Percentiles rank a stretch among this genome's conserved stretches.
Conservation (phyloP, 1,139 yeast genomes). For the Suhomyces bribrorum region DNA sequence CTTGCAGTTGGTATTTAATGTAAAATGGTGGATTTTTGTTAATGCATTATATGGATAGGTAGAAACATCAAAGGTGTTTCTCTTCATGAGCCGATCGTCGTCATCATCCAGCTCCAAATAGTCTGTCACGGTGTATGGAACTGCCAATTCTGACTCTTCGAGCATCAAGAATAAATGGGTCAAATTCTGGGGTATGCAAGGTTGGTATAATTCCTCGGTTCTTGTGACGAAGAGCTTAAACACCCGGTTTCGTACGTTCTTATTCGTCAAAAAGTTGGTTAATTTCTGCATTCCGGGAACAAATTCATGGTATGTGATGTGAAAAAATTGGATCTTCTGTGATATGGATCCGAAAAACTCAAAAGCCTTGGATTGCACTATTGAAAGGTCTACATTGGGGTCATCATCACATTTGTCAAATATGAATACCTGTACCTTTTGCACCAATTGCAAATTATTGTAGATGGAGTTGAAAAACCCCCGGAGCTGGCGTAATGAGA, state of each 20-base stretch:
- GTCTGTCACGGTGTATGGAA: slow-evolving; percentile 4
- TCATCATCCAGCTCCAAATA: background rate
- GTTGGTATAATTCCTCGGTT: slow-evolving; percentile 26
- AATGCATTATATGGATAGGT: slow-evolving; percentile 24
- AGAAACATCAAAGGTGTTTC: slow-evolving; percentile 24
- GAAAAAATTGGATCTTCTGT: slow-evolving; percentile 31
- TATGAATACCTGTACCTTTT: slow-evolving; percentile 31
- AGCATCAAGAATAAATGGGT: slow-evolving; percentile 38
- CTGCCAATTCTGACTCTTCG: slow-evolving; percentile 30
- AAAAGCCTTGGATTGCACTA: slow-evolving; percentile 27
- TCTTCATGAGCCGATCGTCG: slow-evolving; percentile 3
- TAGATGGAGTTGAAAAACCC: slow-evolving; percentile 24
- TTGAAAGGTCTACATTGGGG: slow-evolving; percentile 16
- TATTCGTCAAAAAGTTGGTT: slow-evolving; percentile 26
- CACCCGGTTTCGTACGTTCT: slow-evolving; percentile 31
- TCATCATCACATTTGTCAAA: slow-evolving; percentile 37
- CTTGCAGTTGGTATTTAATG: slow-evolving; percentile 36
- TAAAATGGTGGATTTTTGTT: slow-evolving; percentile 30
- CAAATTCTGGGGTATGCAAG: slow-evolving; percentile 30
- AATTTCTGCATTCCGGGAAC: slow-evolving; percentile 27
- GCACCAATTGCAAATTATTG: slow-evolving; percentile 22
- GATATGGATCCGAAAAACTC: slow-evolving; percentile 32
- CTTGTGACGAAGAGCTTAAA: slow-evolving; percentile 36
- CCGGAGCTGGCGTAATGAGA: slow-evolving; percentile 21
- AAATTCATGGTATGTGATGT: slow-evolving; percentile 37